Conservation (phyloP, 805 yeast genomes). For the Nakazawaea siamensis region DNA sequence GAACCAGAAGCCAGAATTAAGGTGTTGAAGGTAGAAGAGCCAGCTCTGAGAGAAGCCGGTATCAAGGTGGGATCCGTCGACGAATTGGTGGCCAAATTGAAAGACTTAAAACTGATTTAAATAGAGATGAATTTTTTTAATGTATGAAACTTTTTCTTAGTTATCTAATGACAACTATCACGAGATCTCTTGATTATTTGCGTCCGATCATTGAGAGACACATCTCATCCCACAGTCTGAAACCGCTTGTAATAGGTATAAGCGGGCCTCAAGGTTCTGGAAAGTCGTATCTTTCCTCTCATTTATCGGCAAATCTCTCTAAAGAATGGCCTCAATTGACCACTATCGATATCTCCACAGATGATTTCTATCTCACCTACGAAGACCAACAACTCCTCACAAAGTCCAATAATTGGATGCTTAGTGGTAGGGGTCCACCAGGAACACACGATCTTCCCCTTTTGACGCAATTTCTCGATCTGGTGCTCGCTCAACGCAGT, state of each 20-base stretch:
- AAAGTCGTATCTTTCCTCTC: constrained; percentile 47
- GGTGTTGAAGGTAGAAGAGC: constrained; percentile 72
- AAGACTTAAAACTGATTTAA: constrained; percentile 64
- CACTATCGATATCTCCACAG: constrained; percentile 58
- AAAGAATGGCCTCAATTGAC: constrained; percentile 25
- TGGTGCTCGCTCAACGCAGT: constrained; percentile 18
- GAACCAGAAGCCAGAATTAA: constrained; percentile 58
- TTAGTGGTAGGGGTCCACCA: constrained; percentile 80
- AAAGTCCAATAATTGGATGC: constrained; percentile 37
- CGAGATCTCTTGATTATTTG: constrained; percentile 19
- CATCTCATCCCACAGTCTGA: constrained; percentile 12
- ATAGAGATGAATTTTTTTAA: not conserved
- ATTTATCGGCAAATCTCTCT: constrained; percentile 27
- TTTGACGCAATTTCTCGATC: constrained; percentile 26
- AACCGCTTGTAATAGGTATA: constrained; percentile 40
- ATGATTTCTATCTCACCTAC: constrained; percentile 75
- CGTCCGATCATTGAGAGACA: constrained; percentile 19
- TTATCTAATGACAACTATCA: constrained; percentile 13
- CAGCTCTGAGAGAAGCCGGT: constrained; percentile 77
- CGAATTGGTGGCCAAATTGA: constrained; percentile 70
- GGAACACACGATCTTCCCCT: constrained; percentile 81
- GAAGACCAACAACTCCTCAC: constrained; percentile 46
- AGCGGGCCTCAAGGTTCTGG: constrained; percentile 82
- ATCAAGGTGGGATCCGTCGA: constrained; percentile 73
- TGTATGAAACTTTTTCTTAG: not conserved